Evolutionary conservation across 2,329 filamentous ascomycete species (phyloP).

Genomic region (Penicillium decumbens): DNA sequence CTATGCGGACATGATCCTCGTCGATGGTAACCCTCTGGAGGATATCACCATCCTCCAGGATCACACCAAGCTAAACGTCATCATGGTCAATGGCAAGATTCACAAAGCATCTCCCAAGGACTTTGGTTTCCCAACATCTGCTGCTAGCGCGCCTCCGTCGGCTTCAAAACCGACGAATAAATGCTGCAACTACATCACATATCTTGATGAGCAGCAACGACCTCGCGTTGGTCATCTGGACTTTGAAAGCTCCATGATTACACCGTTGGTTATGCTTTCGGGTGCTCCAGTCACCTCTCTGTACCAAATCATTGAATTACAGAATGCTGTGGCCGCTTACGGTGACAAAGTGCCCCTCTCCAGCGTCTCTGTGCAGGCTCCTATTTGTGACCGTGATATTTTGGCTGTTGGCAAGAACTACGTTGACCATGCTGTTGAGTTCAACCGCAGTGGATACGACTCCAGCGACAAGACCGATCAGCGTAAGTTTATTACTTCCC

Average conservation of each 20-base stretch:
- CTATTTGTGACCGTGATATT: conserved; percentile 14
- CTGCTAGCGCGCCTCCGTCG: neutral
- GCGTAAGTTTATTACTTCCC: neutral
- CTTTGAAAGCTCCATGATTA: neutral
- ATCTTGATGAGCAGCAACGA: neutral
- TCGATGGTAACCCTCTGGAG: conserved; percentile 43
- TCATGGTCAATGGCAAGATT: conserved; percentile 46
- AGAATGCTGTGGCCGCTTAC: neutral
- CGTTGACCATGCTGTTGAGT: conserved; percentile 52
- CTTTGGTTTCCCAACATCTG: neutral
- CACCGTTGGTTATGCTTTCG: neutral
- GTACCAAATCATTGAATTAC: neutral
- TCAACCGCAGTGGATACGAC: conserved; percentile 52
- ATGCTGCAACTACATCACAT: neutral
- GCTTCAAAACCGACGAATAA: neutral
- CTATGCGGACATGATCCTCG: conserved; percentile 43
- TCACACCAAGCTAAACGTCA: conserved; percentile 40
- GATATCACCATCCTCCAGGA: conserved; percentile 41
- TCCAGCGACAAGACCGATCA: conserved; percentile 46
- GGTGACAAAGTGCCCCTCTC: neutral
- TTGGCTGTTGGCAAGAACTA: conserved; percentile 45
- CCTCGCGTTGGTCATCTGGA: neutral
- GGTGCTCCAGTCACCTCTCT: neutral
- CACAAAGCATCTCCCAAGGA: conserved; percentile 29
- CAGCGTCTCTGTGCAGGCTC: neutral